Evolutionary conservation across 2,329 filamentous ascomycete species (phyloP), one percentile per base, ranked within the genome.

Genomic region (Didymella lethalis): DNA sequence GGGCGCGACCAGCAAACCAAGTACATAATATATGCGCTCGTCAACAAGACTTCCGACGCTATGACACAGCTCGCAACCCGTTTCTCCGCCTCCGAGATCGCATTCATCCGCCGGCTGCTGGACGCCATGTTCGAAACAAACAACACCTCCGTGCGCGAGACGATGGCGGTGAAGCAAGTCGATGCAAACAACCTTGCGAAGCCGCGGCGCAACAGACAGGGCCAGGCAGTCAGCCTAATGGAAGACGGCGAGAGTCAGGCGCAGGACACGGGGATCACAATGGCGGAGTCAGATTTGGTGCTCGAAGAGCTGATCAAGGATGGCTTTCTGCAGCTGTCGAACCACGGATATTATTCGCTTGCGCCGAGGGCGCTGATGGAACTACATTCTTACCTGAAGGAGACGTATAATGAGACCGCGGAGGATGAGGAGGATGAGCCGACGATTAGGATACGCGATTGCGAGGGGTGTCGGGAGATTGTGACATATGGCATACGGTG

Each of bases 41-140:
- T 98, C 46, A 99, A 99, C 78, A 58, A 58, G 7, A 54, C 90
- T 10, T 92, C 90, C 61, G 95, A 99, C 76, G 82, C 89, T 0
- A 81, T 94, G 59, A 96, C 92, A 0, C 94, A 97, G 71, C 84
- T 97, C 38, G 92, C 93, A 2, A 98, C 95, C 0, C 87, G 86
- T 0, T 91, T 90, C 73, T 85, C 84, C 7, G 81, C 92, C 0
- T 93, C 97, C 66, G 93, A 98, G 79, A 91, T 98, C 31, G 87
- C 90, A 0, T 99, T 92, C 74, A 86, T 98, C 54, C 95, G 96
- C 78, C 85, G 95, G 8, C 76, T 97, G 3, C 85, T 99, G 0
- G 93, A 97, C 75, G 88, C 86, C 67, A 96, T 99, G 86, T 99
- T 98, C 73, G 92, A 96, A 64, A 90, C 86, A 20, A 88, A 92